Percentiles rank a stretch among this genome's conserved stretches.
Evolutionary conservation across 192 early-diverging fungal species (phyloP).

Genomic region (Neocallimastix lanati): DNA sequence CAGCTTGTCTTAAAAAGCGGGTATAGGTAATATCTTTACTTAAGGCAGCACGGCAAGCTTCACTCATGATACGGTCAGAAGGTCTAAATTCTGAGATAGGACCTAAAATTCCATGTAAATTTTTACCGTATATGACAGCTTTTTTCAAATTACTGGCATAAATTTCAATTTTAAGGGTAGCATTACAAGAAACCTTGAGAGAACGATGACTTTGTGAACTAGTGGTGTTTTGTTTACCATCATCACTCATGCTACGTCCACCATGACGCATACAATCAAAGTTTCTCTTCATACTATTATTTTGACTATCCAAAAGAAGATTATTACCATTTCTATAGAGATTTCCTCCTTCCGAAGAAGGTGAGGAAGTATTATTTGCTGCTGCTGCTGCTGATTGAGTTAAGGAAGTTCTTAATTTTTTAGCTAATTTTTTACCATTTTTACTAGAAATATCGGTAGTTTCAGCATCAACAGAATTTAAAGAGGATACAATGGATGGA

Average conservation of each 20-base stretch:
- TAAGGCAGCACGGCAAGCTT: not conserved
- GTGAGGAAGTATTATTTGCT: too few relatives aligned
- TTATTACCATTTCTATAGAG: too few relatives aligned
- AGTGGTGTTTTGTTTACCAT: not conserved
- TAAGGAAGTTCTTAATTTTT: not conserved
- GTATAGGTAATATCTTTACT: not conserved
- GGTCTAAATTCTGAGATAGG: not conserved
- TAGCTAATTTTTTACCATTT: not conserved
- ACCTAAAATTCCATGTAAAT: not conserved
- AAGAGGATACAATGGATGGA: not conserved
- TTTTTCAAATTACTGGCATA: not conserved
- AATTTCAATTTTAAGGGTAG: not conserved
- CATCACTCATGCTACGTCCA: not conserved
- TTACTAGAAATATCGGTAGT: not conserved
- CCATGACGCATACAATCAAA: not conserved
- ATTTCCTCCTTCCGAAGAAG: too few relatives aligned
- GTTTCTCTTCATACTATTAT: not conserved
- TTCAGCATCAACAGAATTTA: not conserved
- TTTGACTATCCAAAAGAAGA: not conserved
- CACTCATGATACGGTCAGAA: not conserved
- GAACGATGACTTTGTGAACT: not conserved
- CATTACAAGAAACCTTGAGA: not conserved
- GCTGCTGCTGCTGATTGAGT: not conserved
- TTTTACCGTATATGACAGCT: not conserved
- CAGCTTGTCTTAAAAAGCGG: not conserved